Percentiles rank a stretch among this genome's conserved stretches.
Conservation (phyloP, 1,284 basidiomycete genomes). For the Rhodotorula glutinis region DNA sequence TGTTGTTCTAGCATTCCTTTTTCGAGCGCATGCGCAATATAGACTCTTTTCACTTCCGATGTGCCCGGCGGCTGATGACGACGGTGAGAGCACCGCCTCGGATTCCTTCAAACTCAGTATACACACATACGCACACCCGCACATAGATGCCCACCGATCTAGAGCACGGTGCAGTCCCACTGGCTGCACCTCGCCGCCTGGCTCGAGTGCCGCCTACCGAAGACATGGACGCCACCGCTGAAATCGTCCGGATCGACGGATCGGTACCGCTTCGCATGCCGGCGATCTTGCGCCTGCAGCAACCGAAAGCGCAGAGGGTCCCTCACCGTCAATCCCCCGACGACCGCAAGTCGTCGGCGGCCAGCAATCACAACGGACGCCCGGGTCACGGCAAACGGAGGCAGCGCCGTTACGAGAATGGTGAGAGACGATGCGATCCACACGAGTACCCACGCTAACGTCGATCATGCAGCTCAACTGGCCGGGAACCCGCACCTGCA, state of each 20-base stretch:
- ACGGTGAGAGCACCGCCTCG: background rate
- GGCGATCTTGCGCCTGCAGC: conserved; percentile 19
- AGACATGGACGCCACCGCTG: background rate
- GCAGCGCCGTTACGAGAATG: conserved; percentile 30
- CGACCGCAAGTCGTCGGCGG: background rate
- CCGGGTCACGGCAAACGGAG: conserved; percentile 22
- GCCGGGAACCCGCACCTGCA: conserved; percentile 33
- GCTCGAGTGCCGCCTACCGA: conserved; percentile 1
- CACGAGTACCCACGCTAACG: too few relatives aligned
- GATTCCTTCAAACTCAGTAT: background rate
- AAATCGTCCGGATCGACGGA: background rate
- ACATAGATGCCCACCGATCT: too few relatives aligned
- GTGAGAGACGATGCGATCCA: too few relatives aligned
- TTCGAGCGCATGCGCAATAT: background rate
- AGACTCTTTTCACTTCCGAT: too few relatives aligned
- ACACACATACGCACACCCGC: too few relatives aligned
- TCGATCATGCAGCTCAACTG: conserved; percentile 33
- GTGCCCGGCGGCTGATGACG: too few relatives aligned
- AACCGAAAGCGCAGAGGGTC: background rate
- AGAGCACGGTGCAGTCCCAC: background rate
- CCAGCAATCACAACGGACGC: background rate
- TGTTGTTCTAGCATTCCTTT: too few relatives aligned
- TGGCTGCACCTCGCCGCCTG: background rate
- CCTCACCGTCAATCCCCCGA: background rate
- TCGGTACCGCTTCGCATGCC: conserved; percentile 27